phyloP scores from a whole-genome alignment of 306 rosid species.

The Chamaecrista fasciculata region DNA sequence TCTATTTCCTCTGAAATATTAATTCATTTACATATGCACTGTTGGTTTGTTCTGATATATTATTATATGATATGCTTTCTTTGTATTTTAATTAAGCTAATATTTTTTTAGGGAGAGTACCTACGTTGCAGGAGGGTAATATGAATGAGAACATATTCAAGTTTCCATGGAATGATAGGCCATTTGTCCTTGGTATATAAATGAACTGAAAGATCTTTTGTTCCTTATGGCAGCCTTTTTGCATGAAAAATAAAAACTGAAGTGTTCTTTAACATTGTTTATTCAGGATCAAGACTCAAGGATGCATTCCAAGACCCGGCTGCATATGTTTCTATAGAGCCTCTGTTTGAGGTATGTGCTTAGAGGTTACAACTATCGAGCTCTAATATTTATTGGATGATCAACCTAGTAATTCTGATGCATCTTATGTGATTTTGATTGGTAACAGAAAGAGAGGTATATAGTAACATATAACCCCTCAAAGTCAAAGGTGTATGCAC shows the following conservation, averaged over 20 bases:
- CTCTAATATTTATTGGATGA: slow-evolving; percentile 14
- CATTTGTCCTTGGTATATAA: slow-evolving; percentile 80
- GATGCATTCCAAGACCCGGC: slow-evolving; percentile 97
- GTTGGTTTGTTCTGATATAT: not conserved
- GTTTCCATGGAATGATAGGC: slow-evolving; percentile 92
- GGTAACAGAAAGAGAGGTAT: slow-evolving; percentile 77
- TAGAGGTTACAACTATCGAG: slow-evolving; percentile 12
- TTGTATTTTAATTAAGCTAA: slow-evolving; percentile 23
- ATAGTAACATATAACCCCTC: slow-evolving; percentile 81
- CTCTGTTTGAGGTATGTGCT: slow-evolving; percentile 68
- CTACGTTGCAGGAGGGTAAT: slow-evolving; percentile 81
- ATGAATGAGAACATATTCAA: slow-evolving; percentile 69
- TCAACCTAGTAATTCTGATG: slow-evolving; percentile 4
- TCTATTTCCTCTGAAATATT: not conserved
- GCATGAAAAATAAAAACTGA: slow-evolving; percentile 21
- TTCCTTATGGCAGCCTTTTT: slow-evolving; percentile 30
- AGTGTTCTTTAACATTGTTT: slow-evolving; percentile 12
- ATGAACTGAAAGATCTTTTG: slow-evolving; percentile 10
- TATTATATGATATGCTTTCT: slow-evolving; percentile 13
- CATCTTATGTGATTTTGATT: slow-evolving; percentile 29
- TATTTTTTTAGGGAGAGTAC: slow-evolving; percentile 72
- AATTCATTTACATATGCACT: slow-evolving; percentile 11
- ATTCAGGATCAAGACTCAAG: slow-evolving; percentile 83
- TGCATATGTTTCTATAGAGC: slow-evolving; percentile 73
- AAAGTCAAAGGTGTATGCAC: slow-evolving; percentile 81